Conservation (phyloP, 352 stramenopile genomes). For the Pythium sukuiense region DNA sequence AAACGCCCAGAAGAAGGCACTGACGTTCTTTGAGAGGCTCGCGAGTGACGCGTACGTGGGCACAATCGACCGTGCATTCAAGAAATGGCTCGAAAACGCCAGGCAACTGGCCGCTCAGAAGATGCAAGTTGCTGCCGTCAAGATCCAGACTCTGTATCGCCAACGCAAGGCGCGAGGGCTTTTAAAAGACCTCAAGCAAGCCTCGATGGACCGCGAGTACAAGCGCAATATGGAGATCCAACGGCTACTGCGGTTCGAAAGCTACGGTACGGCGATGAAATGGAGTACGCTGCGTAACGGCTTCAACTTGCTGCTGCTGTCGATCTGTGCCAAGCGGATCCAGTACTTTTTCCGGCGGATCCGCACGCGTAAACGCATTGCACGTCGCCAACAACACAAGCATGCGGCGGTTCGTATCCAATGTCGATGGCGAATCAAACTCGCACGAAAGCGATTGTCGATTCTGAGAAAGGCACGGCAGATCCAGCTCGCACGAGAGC, state of each 20-base stretch:
- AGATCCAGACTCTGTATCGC: conserved; percentile 49
- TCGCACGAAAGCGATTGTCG: conserved; percentile 1
- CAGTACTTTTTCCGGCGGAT: conserved; percentile 54
- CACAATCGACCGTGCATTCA: conserved; percentile 38
- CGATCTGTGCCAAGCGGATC: conserved; percentile 42
- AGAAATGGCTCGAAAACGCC: conserved; percentile 30
- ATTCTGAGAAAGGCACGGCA: background rate
- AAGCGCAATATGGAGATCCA: conserved; percentile 43
- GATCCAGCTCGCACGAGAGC: conserved; percentile 22
- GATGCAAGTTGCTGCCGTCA: conserved; percentile 31
- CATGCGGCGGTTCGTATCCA: conserved; percentile 39
- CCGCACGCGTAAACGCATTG: conserved; percentile 33
- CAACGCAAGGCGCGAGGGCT: conserved; percentile 38
- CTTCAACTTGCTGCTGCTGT: conserved; percentile 55
- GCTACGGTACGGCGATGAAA: conserved; percentile 48
- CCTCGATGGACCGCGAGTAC: conserved; percentile 41
- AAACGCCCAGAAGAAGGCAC: conserved; percentile 34
- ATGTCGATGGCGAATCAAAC: conserved; percentile 13
- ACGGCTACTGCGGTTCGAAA: conserved; percentile 56
- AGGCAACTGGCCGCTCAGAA: conserved; percentile 25
- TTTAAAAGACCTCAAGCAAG: conserved; percentile 37
- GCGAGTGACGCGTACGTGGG: conserved; percentile 57
- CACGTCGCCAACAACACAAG: conserved; percentile 18
- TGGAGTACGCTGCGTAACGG: conserved; percentile 59
- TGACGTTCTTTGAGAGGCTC: conserved; percentile 56